These are phyloP conservation scores for Barnettozyma californica DNA, from an alignment of 805 yeast species.

Conservation along the genomic window DNA sequence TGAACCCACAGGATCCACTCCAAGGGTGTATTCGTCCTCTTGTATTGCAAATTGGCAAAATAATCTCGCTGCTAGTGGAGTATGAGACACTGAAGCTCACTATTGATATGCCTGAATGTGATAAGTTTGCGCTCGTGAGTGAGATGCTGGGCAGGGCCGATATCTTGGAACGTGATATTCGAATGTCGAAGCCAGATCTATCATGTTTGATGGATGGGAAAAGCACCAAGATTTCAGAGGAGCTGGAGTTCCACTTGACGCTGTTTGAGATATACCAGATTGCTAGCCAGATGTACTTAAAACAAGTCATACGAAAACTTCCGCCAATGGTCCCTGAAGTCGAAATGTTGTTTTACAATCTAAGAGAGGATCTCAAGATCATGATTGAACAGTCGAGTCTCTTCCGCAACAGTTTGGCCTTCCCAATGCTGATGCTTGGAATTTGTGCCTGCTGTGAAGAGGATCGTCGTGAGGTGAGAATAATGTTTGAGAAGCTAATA, in stretches of 20 bases:
- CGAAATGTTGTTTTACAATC: slow-evolving; percentile 43
- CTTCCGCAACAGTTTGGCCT: slow-evolving; percentile 43
- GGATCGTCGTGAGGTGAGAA: slow-evolving; percentile 22
- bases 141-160: slow-evolving; percentile 19
- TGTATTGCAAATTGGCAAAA: slow-evolving; percentile 21
- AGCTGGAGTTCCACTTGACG: slow-evolving; percentile 53
- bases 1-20: slow-evolving; percentile 13
- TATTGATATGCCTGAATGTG: slow-evolving; percentile 12
- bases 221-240: slow-evolving; percentile 26
- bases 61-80: slow-evolving; percentile 19
- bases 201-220: slow-evolving; percentile 27
- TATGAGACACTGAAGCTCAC: slow-evolving; percentile 11
- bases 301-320: slow-evolving; percentile 45
- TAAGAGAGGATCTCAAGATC: slow-evolving; percentile 46
- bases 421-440: slow-evolving; percentile 36
- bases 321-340: slow-evolving; percentile 51
- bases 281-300: slow-evolving; percentile 46
- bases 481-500: slow-evolving; percentile 24
- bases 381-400: slow-evolving; percentile 37
- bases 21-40: slow-evolving; percentile 26
- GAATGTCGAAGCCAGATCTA: slow-evolving; percentile 42
- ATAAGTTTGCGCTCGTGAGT: slow-evolving; percentile 14
- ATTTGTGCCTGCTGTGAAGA: slow-evolving; percentile 22
- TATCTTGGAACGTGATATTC: slow-evolving; percentile 39
- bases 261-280: slow-evolving; percentile 55